These are phyloP conservation scores for Capsicum baccatum DNA, from an alignment of 257 asterid genomes.

Conservation along the genomic window DNA sequence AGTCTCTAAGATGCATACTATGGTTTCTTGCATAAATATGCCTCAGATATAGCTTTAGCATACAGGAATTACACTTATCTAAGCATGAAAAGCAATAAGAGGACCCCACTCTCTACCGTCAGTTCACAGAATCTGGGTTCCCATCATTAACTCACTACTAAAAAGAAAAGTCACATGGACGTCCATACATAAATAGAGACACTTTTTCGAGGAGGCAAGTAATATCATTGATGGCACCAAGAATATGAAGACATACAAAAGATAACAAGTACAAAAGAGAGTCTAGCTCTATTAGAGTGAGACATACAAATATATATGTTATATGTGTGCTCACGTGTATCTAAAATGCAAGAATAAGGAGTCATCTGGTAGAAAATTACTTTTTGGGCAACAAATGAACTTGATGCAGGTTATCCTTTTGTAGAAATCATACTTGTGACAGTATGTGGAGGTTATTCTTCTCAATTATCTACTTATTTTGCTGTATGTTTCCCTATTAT, in stretches of 20 bases:
- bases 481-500: background rate
- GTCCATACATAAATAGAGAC: background rate
- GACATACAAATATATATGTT: background rate
- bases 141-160: background rate
- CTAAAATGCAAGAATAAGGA: conserved; percentile 17
- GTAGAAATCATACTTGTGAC: background rate
- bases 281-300: background rate
- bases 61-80: background rate
- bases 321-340: background rate
- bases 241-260: background rate
- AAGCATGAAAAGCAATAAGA: conserved; percentile 6
- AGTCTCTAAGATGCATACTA: background rate
- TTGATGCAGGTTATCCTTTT: background rate
- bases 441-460: conserved; percentile 15
- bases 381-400: background rate
- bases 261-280: background rate
- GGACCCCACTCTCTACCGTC: background rate
- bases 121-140: background rate
- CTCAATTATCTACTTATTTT: background rate
- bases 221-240: background rate
- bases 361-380: background rate
- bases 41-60: conserved; percentile 12
- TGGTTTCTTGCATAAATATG: background rate
- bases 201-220: background rate
- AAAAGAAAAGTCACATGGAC: background rate